These are phyloP conservation scores for Diaporthe vaccinii DNA, from an alignment of 2,329 filamentous ascomycete genomes.

Conservation along the genomic window DNA sequence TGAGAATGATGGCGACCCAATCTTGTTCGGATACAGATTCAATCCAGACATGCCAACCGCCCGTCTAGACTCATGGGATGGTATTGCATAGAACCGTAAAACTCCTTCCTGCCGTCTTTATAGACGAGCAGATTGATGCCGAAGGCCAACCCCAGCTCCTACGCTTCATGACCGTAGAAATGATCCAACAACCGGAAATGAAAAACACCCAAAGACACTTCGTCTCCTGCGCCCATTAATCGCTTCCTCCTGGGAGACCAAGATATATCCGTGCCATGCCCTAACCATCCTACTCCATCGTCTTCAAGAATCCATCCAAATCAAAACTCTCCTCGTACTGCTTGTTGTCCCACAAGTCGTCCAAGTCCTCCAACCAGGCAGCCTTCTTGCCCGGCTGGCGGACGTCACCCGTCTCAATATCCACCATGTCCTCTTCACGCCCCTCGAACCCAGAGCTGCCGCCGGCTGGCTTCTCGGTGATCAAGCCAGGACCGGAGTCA, in stretches of 20 bases:
- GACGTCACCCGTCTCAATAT: constrained; percentile 91
- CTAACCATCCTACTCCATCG: constrained; percentile 75
- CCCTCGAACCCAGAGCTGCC: constrained; percentile 62
- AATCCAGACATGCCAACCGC: not conserved
- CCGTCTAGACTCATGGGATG: not conserved
- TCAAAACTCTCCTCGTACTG: constrained; percentile 99
- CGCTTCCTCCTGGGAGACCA: not conserved
- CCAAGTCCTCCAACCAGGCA: constrained; percentile 92
- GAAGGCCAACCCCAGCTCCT: constrained; percentile 34
- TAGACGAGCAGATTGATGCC: constrained; percentile 32
- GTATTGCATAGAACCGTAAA: constrained; percentile 29
- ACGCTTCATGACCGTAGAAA: constrained; percentile 33
- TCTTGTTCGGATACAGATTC: not conserved
- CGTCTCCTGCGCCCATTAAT: not conserved
- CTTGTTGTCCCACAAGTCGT: constrained; percentile 96
- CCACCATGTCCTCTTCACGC: constrained; percentile 88
- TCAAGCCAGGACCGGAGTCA: constrained; percentile 78
- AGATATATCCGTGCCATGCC: not conserved
- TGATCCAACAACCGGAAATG: not conserved
- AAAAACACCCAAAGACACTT: constrained; percentile 3
- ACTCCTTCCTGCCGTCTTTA: constrained; percentile 29
- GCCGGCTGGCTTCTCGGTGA: constrained; percentile 67
- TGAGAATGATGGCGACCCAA: not conserved
- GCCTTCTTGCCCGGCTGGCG: constrained; percentile 94
- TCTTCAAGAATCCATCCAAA: constrained; percentile 93